Percentiles rank a stretch among this genome's conserved stretches.
phyloP scores from a whole-genome alignment of 306 rosid genomes.

The Myrica gale region DNA sequence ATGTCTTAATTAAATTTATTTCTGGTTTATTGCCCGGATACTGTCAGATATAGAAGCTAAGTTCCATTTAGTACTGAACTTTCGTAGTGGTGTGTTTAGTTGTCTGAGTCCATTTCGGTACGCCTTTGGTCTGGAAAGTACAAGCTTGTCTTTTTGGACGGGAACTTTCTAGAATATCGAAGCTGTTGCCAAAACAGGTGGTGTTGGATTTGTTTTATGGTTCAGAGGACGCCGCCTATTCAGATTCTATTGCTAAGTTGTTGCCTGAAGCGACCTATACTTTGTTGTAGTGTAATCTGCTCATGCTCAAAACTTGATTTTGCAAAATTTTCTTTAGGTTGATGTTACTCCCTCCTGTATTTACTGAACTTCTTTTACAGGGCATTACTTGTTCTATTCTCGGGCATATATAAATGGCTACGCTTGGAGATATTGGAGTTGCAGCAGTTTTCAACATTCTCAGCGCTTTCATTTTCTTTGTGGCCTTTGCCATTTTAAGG shows the following conservation, averaged over 20 bases:
- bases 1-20: neutral
- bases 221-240: too few species aligned
- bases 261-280: neutral
- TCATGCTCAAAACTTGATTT: neutral
- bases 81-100: neutral
- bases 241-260: neutral
- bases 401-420: slow-evolving; percentile 56
- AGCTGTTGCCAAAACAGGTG: too few species aligned
- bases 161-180: too few species aligned
- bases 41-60: neutral
- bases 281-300: neutral
- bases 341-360: neutral
- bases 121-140: neutral
- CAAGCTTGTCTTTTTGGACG: neutral
- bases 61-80: neutral
- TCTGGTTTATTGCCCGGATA: neutral
- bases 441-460: slow-evolving; percentile 74
- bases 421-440: slow-evolving; percentile 66
- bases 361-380: slow-evolving; percentile 30
- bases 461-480: slow-evolving; percentile 71
- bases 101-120: neutral
- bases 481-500: slow-evolving; percentile 81
- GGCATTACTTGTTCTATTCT: slow-evolving; percentile 22
- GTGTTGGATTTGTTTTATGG: too few species aligned
- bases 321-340: neutral